Base-by-base conservation (phyloP, 2,329 filamentous ascomycete species). In the Pseudovirgaria hyperparasitica region DNA sequence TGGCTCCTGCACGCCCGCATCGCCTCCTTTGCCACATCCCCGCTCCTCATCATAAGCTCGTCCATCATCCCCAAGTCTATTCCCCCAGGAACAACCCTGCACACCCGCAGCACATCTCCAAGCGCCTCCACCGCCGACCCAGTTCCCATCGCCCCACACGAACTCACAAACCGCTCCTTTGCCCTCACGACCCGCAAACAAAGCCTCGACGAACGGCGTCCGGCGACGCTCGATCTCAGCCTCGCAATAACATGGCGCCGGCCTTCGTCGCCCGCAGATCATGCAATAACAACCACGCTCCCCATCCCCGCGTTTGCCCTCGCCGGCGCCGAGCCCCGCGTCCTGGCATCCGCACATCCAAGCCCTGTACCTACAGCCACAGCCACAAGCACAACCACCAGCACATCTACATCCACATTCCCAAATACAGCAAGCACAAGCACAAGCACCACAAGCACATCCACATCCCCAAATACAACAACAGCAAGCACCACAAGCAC, bases 291-390 rank as follows among this genome's bases (percentile, higher is more conserved):
- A n/a, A 46, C 82, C 1, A 69, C 63, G 2, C 69, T 96, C 26
- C 70, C 76, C 0, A 74, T 92, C 5, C 86, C 86, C 7, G 75
- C 80, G 19, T 79, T 93, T 33, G 67, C 78, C 19, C 71, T 93
- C 10, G 77, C 87, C 1, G 79, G 77, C 31, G 76, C 74, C 4
- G 90, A 98, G 48, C 90, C 90, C 1, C 75, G 90, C 30, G 85
- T 94, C 2, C 70, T 94, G 4, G 62, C 63, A 29, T 59, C 63
- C 0, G 56, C 57, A 3, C 43, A 40, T 1, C 32, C 48, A 3
- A 63, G 60, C 1, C 34, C 15, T 24, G 17, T 18, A 21, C 19
- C 9, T 25, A 39, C 6, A 18, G 16, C 14, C 20, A 26, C 7
- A n/a, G n/a, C 15, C 31, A 19, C 28, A 13, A 26, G 20, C 7